Evolutionary conservation across 2,329 filamentous ascomycete species (phyloP), one percentile per base, ranked within the genome.

Genomic region (Sclerotinia spermophila): DNA sequence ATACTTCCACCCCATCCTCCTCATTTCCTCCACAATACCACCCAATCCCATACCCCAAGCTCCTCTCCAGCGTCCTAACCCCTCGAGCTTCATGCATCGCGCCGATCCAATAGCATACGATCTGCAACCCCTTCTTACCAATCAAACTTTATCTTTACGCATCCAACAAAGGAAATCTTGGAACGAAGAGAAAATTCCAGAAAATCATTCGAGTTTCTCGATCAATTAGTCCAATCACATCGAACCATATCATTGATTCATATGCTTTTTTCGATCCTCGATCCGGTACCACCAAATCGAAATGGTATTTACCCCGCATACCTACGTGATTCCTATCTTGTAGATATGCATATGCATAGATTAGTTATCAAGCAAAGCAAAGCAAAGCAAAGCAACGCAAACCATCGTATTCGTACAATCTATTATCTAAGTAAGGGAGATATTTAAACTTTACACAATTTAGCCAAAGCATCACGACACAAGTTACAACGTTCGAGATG

Each of bases 231-330:
- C 35, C 58, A 60, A 60, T 64, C 44, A 64, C n/a, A 8, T 27
- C 48, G 13, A 53, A 7, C 17, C 48, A 17, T 7, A 27, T 6
- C 27, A 2, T 15, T 53, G 48, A 53, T 53, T 53, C 48, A 53
- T 27, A 53, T 53, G 48, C n/a, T n/a, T 53, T 53, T 48, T 53
- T 53, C 48, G 48, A 53, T 53, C 48, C 27, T 30, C 48, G 48
- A 35, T 60, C 38, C 19, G 10, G 24, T 35, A 8, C 42, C 42
- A 19, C n/a, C 40, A 61, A 61, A 27, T 61, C 58, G 42, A 1
- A 24, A n/a, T n/a, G n/a, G n/a, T n/a, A n/a, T n/a, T n/a, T 64
- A 64, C 61, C 61, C 61, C 61, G 61, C 61, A 17, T 13, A 19
- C 44, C 44, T 64, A 24, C 61, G 45, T 64, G 61, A 51, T 48